phyloP scores from a whole-genome alignment of 2,329 filamentous ascomycete species.

The Fusarium nelsonii region DNA sequence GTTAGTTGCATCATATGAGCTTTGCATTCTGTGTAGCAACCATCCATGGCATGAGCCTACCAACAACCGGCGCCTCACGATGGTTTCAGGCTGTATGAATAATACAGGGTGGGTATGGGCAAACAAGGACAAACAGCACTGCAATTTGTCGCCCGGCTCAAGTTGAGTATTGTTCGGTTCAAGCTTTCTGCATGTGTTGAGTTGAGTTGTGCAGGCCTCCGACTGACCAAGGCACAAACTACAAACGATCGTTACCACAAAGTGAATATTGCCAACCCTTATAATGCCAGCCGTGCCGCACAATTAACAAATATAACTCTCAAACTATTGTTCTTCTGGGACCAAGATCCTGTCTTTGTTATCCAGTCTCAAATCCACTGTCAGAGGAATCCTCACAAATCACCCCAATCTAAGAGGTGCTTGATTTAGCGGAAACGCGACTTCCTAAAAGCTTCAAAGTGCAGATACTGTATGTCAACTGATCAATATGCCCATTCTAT shows the following conservation, averaged over 20 bases:
- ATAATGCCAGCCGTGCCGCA: not conserved
- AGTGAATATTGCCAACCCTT: constrained; percentile 3
- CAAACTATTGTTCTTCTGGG: not conserved
- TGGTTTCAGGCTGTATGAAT: not conserved
- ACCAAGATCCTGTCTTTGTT: not conserved
- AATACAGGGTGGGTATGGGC: not conserved
- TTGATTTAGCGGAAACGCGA: not conserved
- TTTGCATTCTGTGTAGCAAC: not conserved
- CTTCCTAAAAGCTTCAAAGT: not conserved
- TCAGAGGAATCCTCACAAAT: not conserved
- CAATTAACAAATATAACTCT: not conserved
- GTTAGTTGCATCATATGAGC: not conserved
- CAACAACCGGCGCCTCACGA: not conserved
- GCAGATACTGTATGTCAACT: not conserved
- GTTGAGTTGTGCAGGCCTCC: not conserved
- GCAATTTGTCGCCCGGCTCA: not conserved
- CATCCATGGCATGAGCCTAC: not conserved
- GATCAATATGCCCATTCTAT: not conserved
- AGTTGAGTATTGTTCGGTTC: not conserved
- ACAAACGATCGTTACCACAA: not conserved
- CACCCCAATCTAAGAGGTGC: not conserved
- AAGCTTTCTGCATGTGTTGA: not conserved
- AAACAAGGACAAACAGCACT: not conserved
- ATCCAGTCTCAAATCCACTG: not conserved
- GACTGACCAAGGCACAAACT: not conserved